Conservation (phyloP, 2,329 filamentous ascomycete species). For the Penicillium sp. region DNA sequence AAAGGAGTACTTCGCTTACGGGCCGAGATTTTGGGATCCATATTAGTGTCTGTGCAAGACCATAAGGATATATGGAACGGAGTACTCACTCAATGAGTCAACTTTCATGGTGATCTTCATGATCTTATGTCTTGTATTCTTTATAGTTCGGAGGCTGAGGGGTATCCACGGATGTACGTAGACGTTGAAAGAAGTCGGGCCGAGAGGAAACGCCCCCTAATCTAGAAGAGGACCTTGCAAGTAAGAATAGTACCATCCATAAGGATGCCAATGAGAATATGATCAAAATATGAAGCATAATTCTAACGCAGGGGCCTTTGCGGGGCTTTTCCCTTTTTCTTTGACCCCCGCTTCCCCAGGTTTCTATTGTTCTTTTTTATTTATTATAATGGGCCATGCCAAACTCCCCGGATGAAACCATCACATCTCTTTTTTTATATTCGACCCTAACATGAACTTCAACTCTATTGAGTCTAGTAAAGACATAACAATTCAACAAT, state of each 20-base stretch:
- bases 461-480: neutral
- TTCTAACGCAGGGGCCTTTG: slow-evolving; percentile 14
- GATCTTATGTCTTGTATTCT: neutral
- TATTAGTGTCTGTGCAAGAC: neutral
- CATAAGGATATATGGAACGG: neutral
- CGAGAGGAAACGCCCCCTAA: neutral
- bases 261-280: neutral
- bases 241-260: neutral
- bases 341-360: slow-evolving; percentile 21
- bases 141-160: neutral
- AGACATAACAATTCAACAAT: slow-evolving; percentile 20
- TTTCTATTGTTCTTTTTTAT: neutral
- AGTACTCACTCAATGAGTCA: neutral
- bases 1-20: neutral
- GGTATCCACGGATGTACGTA: neutral
- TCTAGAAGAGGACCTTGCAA: neutral
- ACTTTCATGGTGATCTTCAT: neutral
- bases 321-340: slow-evolving; percentile 10
- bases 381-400: neutral
- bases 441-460: neutral
- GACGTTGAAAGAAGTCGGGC: neutral
- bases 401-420: neutral
- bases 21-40: neutral
- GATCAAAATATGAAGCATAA: neutral
- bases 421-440: neutral